Percentiles rank a stretch among this genome's conserved stretches.
These are phyloP conservation scores for Suillus weaverae DNA, from an alignment of 768 basidiomycete species.

Conservation along the genomic window DNA sequence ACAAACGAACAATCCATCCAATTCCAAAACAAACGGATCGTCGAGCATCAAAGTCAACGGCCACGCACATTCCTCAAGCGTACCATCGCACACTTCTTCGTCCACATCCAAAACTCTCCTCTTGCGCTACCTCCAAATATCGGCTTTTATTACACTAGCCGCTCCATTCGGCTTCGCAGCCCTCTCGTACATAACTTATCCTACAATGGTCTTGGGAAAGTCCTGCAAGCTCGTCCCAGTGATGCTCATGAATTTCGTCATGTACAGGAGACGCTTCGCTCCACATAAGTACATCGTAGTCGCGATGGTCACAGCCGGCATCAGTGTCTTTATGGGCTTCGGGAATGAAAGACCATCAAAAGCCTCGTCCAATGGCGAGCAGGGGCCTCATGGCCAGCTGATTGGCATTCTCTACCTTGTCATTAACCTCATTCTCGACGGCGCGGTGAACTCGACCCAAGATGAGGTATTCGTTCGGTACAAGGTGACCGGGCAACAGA, in stretches of 20 bases:
- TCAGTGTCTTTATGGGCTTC: constrained; percentile 92
- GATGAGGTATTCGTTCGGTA: constrained; percentile 90
- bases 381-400: constrained; percentile 53
- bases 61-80: constrained; percentile 20
- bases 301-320: constrained; percentile 85
- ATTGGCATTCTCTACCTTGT: constrained; percentile 77
- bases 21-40: constrained; percentile 27
- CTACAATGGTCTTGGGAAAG: constrained; percentile 98
- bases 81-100: constrained; percentile 27
- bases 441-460: constrained; percentile 92
- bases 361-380: constrained; percentile 37
- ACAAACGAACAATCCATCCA: constrained; percentile 22
- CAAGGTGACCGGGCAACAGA: constrained; percentile 85
- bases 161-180: constrained; percentile 97
- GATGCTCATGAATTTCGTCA: constrained; percentile 94
- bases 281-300: constrained; percentile 96
- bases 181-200: constrained; percentile 94
- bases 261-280: constrained; percentile 92
- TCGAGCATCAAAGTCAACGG: constrained; percentile 40
- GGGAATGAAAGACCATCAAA: constrained; percentile 55
- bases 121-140: constrained; percentile 77
- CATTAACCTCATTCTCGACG: constrained; percentile 89
- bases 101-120: constrained; percentile 51
- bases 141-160: constrained; percentile 84
- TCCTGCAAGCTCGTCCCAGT: constrained; percentile 99